Evolutionary conservation across 306 rosid genomes (phyloP).

Genomic region (Prunus dulcis): DNA sequence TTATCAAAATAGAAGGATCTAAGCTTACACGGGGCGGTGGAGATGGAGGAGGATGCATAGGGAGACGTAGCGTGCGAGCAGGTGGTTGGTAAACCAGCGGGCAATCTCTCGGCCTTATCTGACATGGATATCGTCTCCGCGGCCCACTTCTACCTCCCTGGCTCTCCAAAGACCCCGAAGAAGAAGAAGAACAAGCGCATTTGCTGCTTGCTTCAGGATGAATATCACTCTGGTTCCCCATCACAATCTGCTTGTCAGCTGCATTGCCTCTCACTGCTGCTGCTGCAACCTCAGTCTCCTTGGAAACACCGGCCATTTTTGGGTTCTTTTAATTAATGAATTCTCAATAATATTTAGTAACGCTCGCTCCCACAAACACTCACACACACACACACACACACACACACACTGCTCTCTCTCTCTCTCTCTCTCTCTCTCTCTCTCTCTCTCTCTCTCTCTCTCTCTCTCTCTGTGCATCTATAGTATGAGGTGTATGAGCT

Average conservation of each 20-base stretch:
- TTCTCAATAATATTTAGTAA: not conserved
- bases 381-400: too few species aligned
- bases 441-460: not conserved
- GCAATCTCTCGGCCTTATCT: not conserved
- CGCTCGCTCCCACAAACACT: not conserved
- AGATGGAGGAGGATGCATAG: constrained; percentile 7
- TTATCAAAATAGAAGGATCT: not conserved
- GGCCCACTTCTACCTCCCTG: too few species aligned
- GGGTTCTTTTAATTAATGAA: not conserved
- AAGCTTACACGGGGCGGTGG: constrained; percentile 14
- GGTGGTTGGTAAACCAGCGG: not conserved
- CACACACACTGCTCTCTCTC: not conserved
- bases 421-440: not conserved
- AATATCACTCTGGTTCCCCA: too few species aligned
- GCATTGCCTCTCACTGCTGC: not conserved
- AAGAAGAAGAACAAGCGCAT: too few species aligned
- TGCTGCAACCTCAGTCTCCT: not conserved
- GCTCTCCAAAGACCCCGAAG: too few species aligned
- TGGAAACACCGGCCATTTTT: constrained; percentile 1
- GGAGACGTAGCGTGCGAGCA: not conserved
- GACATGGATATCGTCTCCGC: not conserved
- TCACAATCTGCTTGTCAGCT: not conserved
- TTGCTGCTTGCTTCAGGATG: too few species aligned
- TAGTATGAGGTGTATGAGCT: not conserved
- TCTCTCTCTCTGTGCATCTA: not conserved